These are phyloP conservation scores for Suillus placidus DNA, from an alignment of 768 basidiomycete species.

Conservation along the genomic window DNA sequence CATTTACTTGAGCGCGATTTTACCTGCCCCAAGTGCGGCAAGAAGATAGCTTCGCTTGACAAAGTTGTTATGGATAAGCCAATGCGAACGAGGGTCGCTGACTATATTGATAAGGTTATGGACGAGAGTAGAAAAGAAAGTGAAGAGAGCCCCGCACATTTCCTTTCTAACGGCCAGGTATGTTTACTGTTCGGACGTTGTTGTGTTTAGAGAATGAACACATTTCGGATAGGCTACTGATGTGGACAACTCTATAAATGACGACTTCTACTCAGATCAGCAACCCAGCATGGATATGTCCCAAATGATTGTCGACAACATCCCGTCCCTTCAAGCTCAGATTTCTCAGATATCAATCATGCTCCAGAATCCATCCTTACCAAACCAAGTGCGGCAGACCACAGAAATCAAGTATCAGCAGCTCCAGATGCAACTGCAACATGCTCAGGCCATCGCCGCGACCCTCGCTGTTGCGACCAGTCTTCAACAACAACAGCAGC, in stretches of 20 bases:
- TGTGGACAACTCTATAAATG: conserved; percentile 40
- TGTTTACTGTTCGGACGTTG: conserved; percentile 7
- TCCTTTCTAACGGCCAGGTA: conserved; percentile 40
- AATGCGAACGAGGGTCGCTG: conserved; percentile 72
- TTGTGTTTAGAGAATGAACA: conserved; percentile 8
- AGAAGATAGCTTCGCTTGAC: conserved; percentile 87
- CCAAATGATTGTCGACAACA: conserved; percentile 71
- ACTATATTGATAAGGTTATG: conserved; percentile 81
- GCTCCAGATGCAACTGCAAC: conserved; percentile 75
- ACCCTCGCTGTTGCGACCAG: conserved; percentile 61
- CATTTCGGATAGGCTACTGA: conserved; percentile 23
- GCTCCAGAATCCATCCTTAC: conserved; percentile 78
- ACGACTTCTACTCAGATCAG: conserved; percentile 75
- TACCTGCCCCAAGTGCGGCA: conserved; percentile 86
- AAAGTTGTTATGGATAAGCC: conserved; percentile 82
- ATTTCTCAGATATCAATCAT: conserved; percentile 78
- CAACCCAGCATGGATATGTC: conserved; percentile 74
- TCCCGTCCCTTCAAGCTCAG: conserved; percentile 84
- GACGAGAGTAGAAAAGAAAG: conserved; percentile 76
- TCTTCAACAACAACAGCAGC: conserved; percentile 50
- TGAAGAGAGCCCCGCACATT: conserved; percentile 41
- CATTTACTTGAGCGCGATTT: conserved; percentile 95
- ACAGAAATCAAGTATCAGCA: conserved; percentile 85
- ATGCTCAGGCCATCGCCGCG: conserved; percentile 73
- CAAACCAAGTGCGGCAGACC: conserved; percentile 71